phyloP scores from a whole-genome alignment of 192 early-diverging fungal genomes.

The Podila verticillata region DNA sequence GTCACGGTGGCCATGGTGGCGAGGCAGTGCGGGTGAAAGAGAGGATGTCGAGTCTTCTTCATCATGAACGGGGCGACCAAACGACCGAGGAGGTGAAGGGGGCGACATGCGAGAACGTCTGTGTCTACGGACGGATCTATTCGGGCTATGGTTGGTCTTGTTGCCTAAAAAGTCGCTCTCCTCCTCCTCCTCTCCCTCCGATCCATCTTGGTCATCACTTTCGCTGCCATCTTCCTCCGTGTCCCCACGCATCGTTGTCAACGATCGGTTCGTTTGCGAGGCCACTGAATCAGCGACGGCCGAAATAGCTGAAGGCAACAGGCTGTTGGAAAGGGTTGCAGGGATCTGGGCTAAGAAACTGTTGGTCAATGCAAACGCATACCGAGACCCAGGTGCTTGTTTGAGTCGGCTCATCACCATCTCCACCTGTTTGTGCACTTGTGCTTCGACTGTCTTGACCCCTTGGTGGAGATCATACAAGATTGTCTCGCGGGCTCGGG shows the following conservation, averaged over 20 bases:
- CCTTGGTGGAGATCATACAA: slow-evolving; percentile 41
- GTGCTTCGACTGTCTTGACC: slow-evolving; percentile 25
- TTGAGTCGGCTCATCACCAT: slow-evolving; percentile 44
- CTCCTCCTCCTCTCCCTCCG: background rate
- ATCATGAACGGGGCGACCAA: no score
- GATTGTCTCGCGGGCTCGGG: slow-evolving; percentile 21
- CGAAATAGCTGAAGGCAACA: slow-evolving; percentile 2
- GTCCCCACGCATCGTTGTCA: background rate
- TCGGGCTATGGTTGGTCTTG: background rate
- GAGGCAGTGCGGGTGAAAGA: background rate
- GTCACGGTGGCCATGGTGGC: background rate
- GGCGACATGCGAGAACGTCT: no score
- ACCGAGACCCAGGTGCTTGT: slow-evolving; percentile 20
- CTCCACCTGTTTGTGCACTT: slow-evolving; percentile 36
- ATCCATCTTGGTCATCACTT: background rate
- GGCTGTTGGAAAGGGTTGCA: background rate
- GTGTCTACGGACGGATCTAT: background rate
- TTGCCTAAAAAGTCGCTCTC: background rate
- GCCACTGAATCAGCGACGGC: no score
- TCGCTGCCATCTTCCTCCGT: background rate
- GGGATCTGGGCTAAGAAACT: slow-evolving; percentile 40
- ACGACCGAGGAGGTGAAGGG: no score
- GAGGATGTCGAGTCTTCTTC: background rate
- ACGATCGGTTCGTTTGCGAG: background rate
- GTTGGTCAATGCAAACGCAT: slow-evolving; percentile 40